phyloP scores from a whole-genome alignment of 179 eudicot genomes.

The Monotropa hypopitys region DNA sequence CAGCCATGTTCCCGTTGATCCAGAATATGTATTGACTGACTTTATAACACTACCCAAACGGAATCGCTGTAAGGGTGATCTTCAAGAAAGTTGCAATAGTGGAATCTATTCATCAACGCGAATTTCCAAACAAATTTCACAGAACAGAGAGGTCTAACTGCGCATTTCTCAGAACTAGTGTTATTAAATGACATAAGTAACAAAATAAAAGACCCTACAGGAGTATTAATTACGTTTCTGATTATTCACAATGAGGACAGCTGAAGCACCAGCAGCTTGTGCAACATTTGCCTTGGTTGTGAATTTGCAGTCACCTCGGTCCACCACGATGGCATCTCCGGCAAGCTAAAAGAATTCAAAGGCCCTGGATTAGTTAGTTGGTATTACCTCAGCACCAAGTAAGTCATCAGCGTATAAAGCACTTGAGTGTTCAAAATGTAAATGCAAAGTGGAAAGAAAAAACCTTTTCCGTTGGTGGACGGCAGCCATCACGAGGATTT shows the following conservation, averaged over 20 bases:
- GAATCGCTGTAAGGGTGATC: not conserved
- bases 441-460: constrained; percentile 6
- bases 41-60: not conserved
- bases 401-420: not conserved
- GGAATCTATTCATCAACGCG: not conserved
- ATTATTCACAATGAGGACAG: constrained; percentile 66
- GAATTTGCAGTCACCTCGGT: constrained; percentile 71
- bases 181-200: not conserved
- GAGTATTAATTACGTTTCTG: constrained; percentile 38
- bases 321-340: constrained; percentile 65
- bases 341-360: constrained; percentile 34
- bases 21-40: not conserved
- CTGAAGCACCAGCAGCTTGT: constrained; percentile 87
- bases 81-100: not conserved
- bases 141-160: not conserved
- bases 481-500: constrained; percentile 66
- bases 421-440: not conserved
- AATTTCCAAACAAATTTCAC: not conserved
- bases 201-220: not conserved
- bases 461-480: constrained; percentile 57
- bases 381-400: not conserved
- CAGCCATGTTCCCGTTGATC: not conserved
- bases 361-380: not conserved
- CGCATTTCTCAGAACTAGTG: not conserved
- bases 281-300: constrained; percentile 75